A percentile compares a stretch with the other conserved stretches of the same genome.
Conservation (phyloP, 192 early-diverging fungal species). For the Coemansia aciculifera region DNA sequence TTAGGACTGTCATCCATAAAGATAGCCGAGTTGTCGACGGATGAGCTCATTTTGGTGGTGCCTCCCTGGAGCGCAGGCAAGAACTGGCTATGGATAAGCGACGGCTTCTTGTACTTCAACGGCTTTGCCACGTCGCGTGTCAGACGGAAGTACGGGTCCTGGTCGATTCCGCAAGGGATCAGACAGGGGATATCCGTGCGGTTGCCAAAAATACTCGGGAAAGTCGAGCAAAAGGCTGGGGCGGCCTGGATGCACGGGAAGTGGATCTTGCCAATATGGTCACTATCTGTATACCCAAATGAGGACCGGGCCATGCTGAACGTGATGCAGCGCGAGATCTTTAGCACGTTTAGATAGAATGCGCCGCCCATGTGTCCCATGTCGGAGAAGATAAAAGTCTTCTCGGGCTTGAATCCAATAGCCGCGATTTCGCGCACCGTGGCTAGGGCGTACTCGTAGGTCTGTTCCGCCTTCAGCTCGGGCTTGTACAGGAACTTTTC, state of each 20-base stretch:
- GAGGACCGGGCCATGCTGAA: constrained; percentile 76
- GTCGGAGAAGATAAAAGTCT: constrained; percentile 97
- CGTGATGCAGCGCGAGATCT: constrained; percentile 86
- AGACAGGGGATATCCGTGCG: constrained; percentile 91
- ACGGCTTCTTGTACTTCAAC: constrained; percentile 95
- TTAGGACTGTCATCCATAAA: constrained; percentile 88
- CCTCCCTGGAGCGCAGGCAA: constrained; percentile 92
- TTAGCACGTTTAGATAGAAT: constrained; percentile 92
- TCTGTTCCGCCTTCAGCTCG: constrained; percentile 81
- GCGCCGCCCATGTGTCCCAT: constrained; percentile 86
- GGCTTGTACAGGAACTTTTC: constrained; percentile 98
- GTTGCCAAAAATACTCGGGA: constrained; percentile 93
- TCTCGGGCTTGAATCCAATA: constrained; percentile 90
- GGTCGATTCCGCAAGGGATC: constrained; percentile 98
- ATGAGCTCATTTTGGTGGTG: constrained; percentile 94
- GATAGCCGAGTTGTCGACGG: constrained; percentile 84
- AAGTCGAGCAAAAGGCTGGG: constrained; percentile 92
- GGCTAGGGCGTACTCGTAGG: constrained; percentile 67
- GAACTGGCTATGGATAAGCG: constrained; percentile 92
- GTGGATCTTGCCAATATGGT: constrained; percentile 89
- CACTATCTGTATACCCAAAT: constrained; percentile 91
- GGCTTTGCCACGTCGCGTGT: constrained; percentile 90
- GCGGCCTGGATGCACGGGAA: constrained; percentile 94
- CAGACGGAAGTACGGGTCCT: constrained; percentile 98
- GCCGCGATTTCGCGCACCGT: constrained; percentile 95